Evolutionary conservation across 1,284 basidiomycete genomes (phyloP).

Genomic region (Thecaphora frezii): DNA sequence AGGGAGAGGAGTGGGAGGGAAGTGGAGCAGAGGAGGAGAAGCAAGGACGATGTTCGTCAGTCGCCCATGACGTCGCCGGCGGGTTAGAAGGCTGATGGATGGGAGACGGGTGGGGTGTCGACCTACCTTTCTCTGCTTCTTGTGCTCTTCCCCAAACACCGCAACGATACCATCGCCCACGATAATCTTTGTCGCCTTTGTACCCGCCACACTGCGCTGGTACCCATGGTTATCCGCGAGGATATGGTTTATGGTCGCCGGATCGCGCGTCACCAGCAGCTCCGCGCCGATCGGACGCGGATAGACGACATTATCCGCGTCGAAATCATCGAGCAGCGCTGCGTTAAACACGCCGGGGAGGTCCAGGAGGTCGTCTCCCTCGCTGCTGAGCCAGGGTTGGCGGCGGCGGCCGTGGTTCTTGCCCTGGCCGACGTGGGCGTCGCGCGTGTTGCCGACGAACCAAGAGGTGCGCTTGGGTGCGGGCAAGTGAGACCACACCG

Average conservation of each 20-base stretch:
- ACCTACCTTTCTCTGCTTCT: slow-evolving; percentile 1
- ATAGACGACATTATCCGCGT: slow-evolving; percentile 20
- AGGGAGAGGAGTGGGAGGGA: not conserved
- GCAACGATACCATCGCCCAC: slow-evolving; percentile 35
- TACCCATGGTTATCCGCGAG: slow-evolving; percentile 33
- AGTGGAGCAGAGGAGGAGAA: not conserved
- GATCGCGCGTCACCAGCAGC: slow-evolving; percentile 28
- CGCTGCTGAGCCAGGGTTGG: slow-evolving; percentile 24
- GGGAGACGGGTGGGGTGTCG: no score
- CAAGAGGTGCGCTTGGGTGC: slow-evolving; percentile 25
- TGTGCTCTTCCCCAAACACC: slow-evolving; percentile 26
- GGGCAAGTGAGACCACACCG: slow-evolving; percentile 22
- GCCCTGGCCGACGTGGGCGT: slow-evolving; percentile 14
- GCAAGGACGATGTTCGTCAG: no score
- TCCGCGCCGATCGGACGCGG: slow-evolving; percentile 30
- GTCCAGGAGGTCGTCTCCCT: slow-evolving; percentile 28
- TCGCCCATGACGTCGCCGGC: no score
- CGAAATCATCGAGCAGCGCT: slow-evolving; percentile 19
- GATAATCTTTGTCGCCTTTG: slow-evolving; percentile 37
- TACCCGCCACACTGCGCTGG: slow-evolving; percentile 20
- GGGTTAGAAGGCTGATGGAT: no score
- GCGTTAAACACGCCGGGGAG: slow-evolving; percentile 20
- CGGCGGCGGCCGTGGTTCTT: slow-evolving; percentile 13
- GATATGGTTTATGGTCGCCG: slow-evolving; percentile 29
- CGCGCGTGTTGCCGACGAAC: slow-evolving; percentile 16